Evolutionary conservation across 2,329 filamentous ascomycete species (phyloP).

Genomic region (Xylaria polymorpha): DNA sequence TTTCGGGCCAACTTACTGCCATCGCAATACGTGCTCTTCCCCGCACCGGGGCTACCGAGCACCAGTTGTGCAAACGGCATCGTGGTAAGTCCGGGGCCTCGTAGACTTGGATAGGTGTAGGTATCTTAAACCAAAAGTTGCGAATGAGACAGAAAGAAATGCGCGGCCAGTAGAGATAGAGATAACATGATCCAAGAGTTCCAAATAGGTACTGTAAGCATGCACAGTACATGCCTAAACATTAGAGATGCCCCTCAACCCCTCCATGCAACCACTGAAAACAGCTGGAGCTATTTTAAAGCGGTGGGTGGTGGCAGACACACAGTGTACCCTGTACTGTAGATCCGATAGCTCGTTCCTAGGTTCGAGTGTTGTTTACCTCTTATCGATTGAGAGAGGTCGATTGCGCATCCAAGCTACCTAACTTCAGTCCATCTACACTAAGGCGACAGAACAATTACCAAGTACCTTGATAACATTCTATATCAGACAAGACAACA

Average conservation of each 20-base stretch:
- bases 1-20: conserved; percentile 71
- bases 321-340: background rate
- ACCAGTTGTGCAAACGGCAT: conserved; percentile 82
- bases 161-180: background rate
- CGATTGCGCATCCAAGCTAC: background rate
- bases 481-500: background rate
- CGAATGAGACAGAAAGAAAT: background rate
- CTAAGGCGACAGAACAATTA: conserved; percentile 23
- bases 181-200: background rate
- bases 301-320: conserved; percentile 25
- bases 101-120: background rate
- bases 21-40: conserved; percentile 98
- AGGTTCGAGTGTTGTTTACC: conserved; percentile 24
- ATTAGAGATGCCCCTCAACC: conserved; percentile 33
- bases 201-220: background rate
- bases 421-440: background rate
- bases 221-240: conserved; percentile 13
- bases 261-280: conserved; percentile 24
- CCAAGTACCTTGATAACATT: background rate
- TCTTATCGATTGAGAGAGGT: conserved; percentile 36
- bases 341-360: background rate
- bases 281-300: background rate
- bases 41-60: conserved; percentile 92
- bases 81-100: conserved; percentile 17
- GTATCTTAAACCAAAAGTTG: background rate